Percentiles rank a stretch among this genome's conserved stretches.
phyloP scores from a whole-genome alignment of 2,329 filamentous ascomycete species.

The Cladophialophora bantiana region DNA sequence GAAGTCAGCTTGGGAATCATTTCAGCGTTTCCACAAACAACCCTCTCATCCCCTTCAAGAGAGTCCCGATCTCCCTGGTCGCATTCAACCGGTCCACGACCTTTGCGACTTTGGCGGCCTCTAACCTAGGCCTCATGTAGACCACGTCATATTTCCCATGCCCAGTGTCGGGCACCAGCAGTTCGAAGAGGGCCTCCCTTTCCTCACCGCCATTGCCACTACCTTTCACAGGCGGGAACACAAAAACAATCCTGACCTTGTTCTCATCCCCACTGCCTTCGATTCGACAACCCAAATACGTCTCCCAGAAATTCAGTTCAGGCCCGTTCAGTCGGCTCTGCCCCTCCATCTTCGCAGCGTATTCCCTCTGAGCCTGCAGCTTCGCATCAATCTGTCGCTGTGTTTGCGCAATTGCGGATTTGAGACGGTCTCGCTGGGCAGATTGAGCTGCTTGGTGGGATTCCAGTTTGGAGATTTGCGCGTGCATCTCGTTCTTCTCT shows the following conservation, averaged over 20 bases:
- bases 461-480: conserved; percentile 64
- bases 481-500: conserved; percentile 69
- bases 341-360: conserved; percentile 75
- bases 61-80: conserved; percentile 64
- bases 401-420: conserved; percentile 61
- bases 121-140: conserved; percentile 74
- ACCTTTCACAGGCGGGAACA: conserved; percentile 77
- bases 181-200: conserved; percentile 90
- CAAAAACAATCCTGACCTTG: conserved; percentile 87
- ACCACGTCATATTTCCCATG: conserved; percentile 84
- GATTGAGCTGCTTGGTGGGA: conserved; percentile 63
- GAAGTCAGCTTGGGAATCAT: conserved; percentile 37
- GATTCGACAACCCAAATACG: conserved; percentile 84
- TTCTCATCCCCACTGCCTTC: conserved; percentile 87
- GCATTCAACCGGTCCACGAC: conserved; percentile 66
- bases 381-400: conserved; percentile 56
- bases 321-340: conserved; percentile 90
- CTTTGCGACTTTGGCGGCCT: conserved; percentile 60
- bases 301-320: conserved; percentile 95
- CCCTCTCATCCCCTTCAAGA: conserved; percentile 69
- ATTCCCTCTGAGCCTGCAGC: conserved; percentile 54
- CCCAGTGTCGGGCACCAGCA: conserved; percentile 68
- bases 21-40: conserved; percentile 65
- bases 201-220: conserved; percentile 51
- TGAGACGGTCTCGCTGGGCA: conserved; percentile 62